These are phyloP conservation scores for Tremella fuciformis DNA, from an alignment of 768 basidiomycete species.

Conservation along the genomic window DNA sequence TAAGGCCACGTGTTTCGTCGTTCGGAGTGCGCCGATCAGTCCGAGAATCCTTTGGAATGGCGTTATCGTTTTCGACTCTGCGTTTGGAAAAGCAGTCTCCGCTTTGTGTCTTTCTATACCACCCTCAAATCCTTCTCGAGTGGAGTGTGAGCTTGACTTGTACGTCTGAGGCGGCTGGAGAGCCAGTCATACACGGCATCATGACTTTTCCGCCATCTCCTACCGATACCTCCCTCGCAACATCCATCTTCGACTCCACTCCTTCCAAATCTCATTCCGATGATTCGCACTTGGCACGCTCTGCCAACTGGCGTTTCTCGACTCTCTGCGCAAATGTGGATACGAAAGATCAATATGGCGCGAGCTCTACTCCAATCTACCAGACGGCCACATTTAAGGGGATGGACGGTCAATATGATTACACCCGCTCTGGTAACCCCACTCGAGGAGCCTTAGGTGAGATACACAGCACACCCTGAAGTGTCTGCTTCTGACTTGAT, in stretches of 20 bases:
- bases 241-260: conserved; percentile 36
- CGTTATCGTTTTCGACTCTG: no score
- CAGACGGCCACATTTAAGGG: conserved; percentile 99
- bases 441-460: conserved; percentile 89
- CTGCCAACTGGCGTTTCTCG: conserved; percentile 47
- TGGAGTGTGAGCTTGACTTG: no score
- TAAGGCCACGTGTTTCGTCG: no score
- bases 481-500: background rate
- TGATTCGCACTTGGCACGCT: conserved; percentile 22
- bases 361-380: conserved; percentile 93
- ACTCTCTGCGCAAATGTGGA: conserved; percentile 51
- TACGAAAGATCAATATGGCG: conserved; percentile 92
- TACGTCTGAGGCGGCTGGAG: no score
- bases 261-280: conserved; percentile 26
- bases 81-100: no score
- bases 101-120: no score
- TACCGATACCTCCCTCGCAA: conserved; percentile 44
- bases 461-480: conserved; percentile 32
- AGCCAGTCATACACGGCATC: background rate
- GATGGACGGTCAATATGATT: conserved; percentile 77
- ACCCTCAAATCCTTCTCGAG: no score
- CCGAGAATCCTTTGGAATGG: no score
- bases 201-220: conserved; percentile 31
- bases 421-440: conserved; percentile 91
- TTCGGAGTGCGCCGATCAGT: no score